phyloP scores from a whole-genome alignment of 139 green algal species.

The Klebsormidium nitens region DNA sequence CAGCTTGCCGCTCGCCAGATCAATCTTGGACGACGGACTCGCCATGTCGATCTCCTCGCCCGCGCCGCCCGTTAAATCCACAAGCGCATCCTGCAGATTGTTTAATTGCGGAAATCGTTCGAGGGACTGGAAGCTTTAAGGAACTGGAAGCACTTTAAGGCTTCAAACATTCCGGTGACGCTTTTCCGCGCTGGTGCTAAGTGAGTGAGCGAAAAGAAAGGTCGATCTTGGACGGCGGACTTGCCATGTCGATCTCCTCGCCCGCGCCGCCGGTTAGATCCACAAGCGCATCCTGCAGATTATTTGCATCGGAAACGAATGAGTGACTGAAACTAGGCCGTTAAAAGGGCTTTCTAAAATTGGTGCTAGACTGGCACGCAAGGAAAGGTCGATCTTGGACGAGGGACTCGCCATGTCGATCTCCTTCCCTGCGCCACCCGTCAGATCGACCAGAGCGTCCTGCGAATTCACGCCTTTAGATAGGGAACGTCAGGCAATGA shows the following conservation, averaged over 20 bases:
- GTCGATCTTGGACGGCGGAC: conserved; percentile 26
- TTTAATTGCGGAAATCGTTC: too few species aligned
- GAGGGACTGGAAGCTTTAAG: too few species aligned
- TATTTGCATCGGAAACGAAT: too few species aligned
- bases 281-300: conserved; percentile 39
- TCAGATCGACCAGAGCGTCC: conserved; percentile 43
- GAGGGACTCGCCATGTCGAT: conserved; percentile 24
- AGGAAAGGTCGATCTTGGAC: neutral
- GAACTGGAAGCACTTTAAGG: too few species aligned
- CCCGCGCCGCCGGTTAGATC: conserved; percentile 38
- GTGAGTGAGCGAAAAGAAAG: too few species aligned
- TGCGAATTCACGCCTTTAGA: too few species aligned
- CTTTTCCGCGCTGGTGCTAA: too few species aligned
- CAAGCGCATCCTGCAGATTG: conserved; percentile 37
- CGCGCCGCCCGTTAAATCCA: conserved; percentile 40
- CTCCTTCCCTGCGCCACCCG: conserved; percentile 30
- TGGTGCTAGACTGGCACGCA: too few species aligned
- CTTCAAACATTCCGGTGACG: too few species aligned
- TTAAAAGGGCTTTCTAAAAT: too few species aligned
- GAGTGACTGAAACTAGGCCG: too few species aligned
- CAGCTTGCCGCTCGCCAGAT: conserved; percentile 16
- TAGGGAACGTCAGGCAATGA: too few species aligned
- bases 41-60: conserved; percentile 38
- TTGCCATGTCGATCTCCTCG: conserved; percentile 37
- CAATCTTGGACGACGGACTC: conserved; percentile 17